Percentiles rank a stretch among this genome's conserved stretches.
Conservation (phyloP, 2,329 filamentous ascomycete species). For the Neodidymelliopsis sp. region DNA sequence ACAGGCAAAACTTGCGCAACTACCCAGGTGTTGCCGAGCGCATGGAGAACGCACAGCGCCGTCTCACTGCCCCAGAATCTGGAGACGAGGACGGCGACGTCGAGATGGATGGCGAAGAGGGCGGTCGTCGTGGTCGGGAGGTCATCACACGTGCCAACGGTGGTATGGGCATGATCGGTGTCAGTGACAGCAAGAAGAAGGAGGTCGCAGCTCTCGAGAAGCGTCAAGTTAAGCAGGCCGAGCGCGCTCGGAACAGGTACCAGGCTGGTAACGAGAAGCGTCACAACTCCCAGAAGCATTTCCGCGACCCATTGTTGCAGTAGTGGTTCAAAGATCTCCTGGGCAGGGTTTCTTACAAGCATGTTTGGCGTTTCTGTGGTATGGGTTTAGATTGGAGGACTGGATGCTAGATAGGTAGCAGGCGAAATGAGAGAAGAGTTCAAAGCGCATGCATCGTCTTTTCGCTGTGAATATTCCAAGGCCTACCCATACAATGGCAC, state of each 20-base stretch:
- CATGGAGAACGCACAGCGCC: slow-evolving; percentile 69
- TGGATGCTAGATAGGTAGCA: slow-evolving; percentile 6
- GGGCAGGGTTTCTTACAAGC: slow-evolving; percentile 1
- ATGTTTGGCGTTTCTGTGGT: slow-evolving; percentile 17
- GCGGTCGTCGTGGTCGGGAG: slow-evolving; percentile 48
- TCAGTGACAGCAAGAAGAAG: slow-evolving; percentile 76
- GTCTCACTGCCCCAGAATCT: slow-evolving; percentile 64
- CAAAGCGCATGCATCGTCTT: too few species aligned
- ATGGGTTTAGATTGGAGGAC: not conserved
- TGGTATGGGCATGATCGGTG: slow-evolving; percentile 78
- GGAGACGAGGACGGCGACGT: slow-evolving; percentile 42
- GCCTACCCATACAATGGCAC: too few species aligned
- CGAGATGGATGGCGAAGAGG: slow-evolving; percentile 26
- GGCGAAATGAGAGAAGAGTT: too few species aligned
- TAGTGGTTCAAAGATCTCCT: slow-evolving; percentile 32
- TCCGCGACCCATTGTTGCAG: slow-evolving; percentile 65
- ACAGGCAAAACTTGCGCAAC: slow-evolving; percentile 87
- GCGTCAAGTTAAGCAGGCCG: slow-evolving; percentile 70
- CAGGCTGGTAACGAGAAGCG: slow-evolving; percentile 76
- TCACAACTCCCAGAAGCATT: slow-evolving; percentile 80
- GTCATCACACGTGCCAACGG: slow-evolving; percentile 72
- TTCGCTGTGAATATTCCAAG: too few species aligned
- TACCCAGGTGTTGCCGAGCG: slow-evolving; percentile 83
- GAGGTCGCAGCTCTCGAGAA: slow-evolving; percentile 72
- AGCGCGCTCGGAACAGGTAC: slow-evolving; percentile 64